A percentile compares a stretch with the other conserved stretches of the same genome.
Evolutionary conservation across 2,329 filamentous ascomycete species (phyloP).

Genomic region (Pseudocercospora pini-densiflorae): DNA sequence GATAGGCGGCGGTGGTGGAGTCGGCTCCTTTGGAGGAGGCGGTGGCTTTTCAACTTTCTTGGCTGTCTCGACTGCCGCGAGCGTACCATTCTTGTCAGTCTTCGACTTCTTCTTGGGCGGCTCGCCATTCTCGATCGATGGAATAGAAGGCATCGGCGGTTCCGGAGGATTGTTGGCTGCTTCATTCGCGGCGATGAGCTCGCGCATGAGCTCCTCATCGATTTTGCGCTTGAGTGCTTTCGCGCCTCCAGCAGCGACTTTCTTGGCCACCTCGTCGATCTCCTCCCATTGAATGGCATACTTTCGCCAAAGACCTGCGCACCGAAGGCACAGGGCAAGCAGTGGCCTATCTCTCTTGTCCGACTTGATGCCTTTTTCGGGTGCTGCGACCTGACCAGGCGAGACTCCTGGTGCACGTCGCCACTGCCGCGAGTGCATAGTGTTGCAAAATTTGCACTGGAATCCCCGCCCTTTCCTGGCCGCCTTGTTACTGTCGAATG

Average conservation of each 20-base stretch:
- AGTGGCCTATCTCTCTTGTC: slow-evolving; percentile 78
- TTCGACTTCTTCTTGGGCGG: slow-evolving; percentile 66
- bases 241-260: slow-evolving; percentile 79
- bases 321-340: slow-evolving; percentile 84
- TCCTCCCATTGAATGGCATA: slow-evolving; percentile 98
- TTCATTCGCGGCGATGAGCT: slow-evolving; percentile 69
- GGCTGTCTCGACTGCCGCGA: slow-evolving; percentile 54
- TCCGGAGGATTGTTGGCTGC: slow-evolving; percentile 34
- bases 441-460: slow-evolving; percentile 90
- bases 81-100: slow-evolving; percentile 42
- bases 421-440: slow-evolving; percentile 84
- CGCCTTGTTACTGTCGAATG: slow-evolving; percentile 90
- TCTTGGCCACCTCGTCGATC: slow-evolving; percentile 86
- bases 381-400: slow-evolving; percentile 70
- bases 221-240: slow-evolving; percentile 86
- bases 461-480: slow-evolving; percentile 78
- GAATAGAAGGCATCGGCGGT: slow-evolving; percentile 24
- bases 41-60: slow-evolving; percentile 55
- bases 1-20: slow-evolving; percentile 66
- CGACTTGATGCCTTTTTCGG: slow-evolving; percentile 66
- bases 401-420: slow-evolving; percentile 80
- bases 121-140: slow-evolving; percentile 46
- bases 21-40: slow-evolving; percentile 54
- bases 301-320: slow-evolving; percentile 90
- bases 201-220: slow-evolving; percentile 88